Percentiles rank a stretch among this genome's conserved stretches.
Conservation (phyloP, 495 filamentous ascomycete genomes). For the Aspergillus coremiiformis region DNA sequence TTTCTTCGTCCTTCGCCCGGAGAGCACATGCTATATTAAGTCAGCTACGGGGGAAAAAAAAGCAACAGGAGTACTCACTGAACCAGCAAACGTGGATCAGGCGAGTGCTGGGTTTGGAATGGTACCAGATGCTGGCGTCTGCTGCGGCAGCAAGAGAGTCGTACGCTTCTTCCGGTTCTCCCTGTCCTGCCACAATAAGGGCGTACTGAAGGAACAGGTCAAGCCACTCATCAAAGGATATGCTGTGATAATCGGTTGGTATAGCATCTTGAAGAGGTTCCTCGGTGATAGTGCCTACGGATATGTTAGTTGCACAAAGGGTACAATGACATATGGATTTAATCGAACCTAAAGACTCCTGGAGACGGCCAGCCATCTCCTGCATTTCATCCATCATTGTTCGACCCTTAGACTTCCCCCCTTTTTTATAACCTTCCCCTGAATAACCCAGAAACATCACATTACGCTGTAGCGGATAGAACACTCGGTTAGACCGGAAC, state of each 20-base stretch:
- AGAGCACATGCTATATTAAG: conserved; percentile 63
- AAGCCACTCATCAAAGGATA: conserved; percentile 76
- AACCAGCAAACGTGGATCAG: conserved; percentile 76
- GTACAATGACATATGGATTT: background rate
- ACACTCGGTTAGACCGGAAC: conserved; percentile 66
- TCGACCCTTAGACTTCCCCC: conserved; percentile 23
- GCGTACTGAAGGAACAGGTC: conserved; percentile 87
- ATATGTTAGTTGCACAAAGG: conserved; percentile 7
- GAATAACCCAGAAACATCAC: conserved; percentile 61
- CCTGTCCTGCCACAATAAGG: conserved; percentile 56
- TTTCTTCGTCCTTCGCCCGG: conserved; percentile 69
- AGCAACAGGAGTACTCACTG: conserved; percentile 37
- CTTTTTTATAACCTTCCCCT: conserved; percentile 38
- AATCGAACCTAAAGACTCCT: conserved; percentile 47
- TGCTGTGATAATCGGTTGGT: conserved; percentile 64
- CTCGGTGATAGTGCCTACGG: conserved; percentile 17
- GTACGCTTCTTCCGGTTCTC: conserved; percentile 60
- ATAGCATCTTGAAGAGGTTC: conserved; percentile 30
- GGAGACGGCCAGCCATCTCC: conserved; percentile 57
- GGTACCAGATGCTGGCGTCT: conserved; percentile 71
- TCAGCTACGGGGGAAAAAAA: conserved; percentile 13
- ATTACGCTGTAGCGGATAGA: conserved; percentile 70
- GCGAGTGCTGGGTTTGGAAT: conserved; percentile 56
- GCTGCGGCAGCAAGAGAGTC: conserved; percentile 64
- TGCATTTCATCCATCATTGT: conserved; percentile 52